Evolutionary conservation across 2,329 filamentous ascomycete genomes (phyloP), one percentile per base, ranked within the genome.

Genomic region (Gnomoniopsis sp.): DNA sequence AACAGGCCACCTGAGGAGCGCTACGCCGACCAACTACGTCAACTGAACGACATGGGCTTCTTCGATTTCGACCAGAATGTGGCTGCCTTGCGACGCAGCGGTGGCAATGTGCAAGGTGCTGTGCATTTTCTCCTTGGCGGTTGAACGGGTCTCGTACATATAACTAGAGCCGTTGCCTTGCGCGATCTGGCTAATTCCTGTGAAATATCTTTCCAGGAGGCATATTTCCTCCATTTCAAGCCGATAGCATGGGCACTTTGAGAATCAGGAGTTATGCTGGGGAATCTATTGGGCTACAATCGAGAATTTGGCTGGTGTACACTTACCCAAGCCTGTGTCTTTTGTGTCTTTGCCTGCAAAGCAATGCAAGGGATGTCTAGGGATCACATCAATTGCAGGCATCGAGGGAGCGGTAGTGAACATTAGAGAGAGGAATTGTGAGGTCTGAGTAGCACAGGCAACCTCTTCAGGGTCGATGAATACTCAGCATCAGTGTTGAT

Each of bases 21-120:
- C 60, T 99, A 96, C 67, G 92, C 90, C 3, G 87, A 90, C 34
- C 93, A 99, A 75, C 79, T 99, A 52, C 82, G 91, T 61, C 92
- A 98, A 75, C 77, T 99, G 63, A 99, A 99, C 72, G 95, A 98
- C 65, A 99, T 99, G 95, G 95, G 95, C 3, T 99, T 99, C 76
- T 96, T 87, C 71, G 93, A 99, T 70, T 99, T 98, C 69, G 93
- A 99, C 54, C 80, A 90, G 66, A 99, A 99, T 67, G 86, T 99
- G 34, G 87, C 89, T 57, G 95, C 95, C 6, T 77, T 99, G 68
- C 83, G 93, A 72, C 84, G 93, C 68, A 91, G 90, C 61, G 95
- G 95, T 10, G 95, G 95, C 12, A 97, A 90, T 71, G 95, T 98
- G 44, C 92, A 98, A 72, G 95, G 93, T 12, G 95, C 91, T 6